Base-by-base conservation (phyloP, 2,329 filamentous ascomycete species). In the Metarhizium anisopliae region DNA sequence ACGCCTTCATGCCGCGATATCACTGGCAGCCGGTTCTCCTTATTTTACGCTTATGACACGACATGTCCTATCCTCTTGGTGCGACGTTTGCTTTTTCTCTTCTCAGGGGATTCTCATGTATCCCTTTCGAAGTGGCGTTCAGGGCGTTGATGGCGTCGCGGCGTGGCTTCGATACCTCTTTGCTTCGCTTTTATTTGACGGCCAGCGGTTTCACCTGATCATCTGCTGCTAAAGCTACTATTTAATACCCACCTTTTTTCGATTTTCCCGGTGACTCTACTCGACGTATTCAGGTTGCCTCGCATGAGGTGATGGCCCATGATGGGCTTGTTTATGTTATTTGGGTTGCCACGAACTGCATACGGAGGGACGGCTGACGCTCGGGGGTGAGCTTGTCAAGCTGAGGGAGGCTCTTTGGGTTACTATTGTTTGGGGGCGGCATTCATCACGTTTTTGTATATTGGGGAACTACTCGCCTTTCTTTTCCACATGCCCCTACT, bases 81-180 rank as follows among this genome's bases (percentile, higher is more conserved):
- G 36, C 25, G 20, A 40, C 14, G 30, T 32, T 45, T 40, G 29
- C 49, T 45, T 54, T 51, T 52, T 55, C 43, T 55, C 45, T 57
- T 59, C 47, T 49, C 43, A 8, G 29, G 30, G 25, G 52, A 11
- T 51, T 20, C 11, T 36, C 16, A 8, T 16, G 10, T 16, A 14
- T 49, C 40, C 13, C 18, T 36, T 45, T 38, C 14, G n/a, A 58
- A 56, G 60, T 59, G 67, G 67, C 61, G 64, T 68, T 69, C 52
- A 60, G 52, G 61, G 62, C 59, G 64, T 68, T 63, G 60, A 64
- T 55, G 66, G 66, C 62, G 66, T 69, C 60, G 55, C 57, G 56
- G 56, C 57, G 56, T 60, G 60, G 55, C 59, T 64, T 67, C 61
- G 64, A 68, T 68, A 68, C 66, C 63, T 68, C 57, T 47, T 47